Percentiles rank a stretch among this genome's conserved stretches.
Conservation (phyloP, 495 filamentous ascomycete genomes). For the Achaetomiella virescens region DNA sequence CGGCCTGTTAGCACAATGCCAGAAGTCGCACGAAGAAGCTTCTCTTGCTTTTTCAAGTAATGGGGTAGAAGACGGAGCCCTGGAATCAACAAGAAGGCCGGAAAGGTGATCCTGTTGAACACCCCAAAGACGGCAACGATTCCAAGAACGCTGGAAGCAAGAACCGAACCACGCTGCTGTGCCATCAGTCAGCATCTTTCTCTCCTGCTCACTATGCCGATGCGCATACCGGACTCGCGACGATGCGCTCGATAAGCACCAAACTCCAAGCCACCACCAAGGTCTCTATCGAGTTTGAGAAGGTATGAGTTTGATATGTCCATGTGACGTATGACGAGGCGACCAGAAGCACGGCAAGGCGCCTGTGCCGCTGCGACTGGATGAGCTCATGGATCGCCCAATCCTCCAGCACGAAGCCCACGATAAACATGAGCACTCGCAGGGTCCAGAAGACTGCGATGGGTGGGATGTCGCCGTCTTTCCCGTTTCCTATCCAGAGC, state of each 20-base stretch:
- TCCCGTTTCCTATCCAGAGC: conserved; percentile 63
- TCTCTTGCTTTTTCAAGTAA: conserved; percentile 68
- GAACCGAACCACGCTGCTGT: conserved; percentile 64
- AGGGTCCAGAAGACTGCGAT: conserved; percentile 81
- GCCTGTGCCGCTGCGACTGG: conserved; percentile 63
- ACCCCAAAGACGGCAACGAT: conserved; percentile 75
- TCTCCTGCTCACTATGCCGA: neutral
- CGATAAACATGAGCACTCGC: conserved; percentile 79
- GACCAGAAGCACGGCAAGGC: conserved; percentile 67
- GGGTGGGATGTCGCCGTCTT: conserved; percentile 55
- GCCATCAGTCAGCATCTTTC: conserved; percentile 6
- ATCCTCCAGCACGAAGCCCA: conserved; percentile 94
- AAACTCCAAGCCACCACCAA: conserved; percentile 85
- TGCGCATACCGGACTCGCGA: conserved; percentile 60
- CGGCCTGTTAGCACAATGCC: conserved; percentile 20
- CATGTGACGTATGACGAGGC: conserved; percentile 97
- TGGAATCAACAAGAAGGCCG: conserved; percentile 80
- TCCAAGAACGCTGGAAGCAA: conserved; percentile 69
- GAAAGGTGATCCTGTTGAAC: conserved; percentile 96
- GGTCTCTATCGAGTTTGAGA: conserved; percentile 96
- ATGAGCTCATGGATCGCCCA: conserved; percentile 93
- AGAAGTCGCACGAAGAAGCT: neutral
- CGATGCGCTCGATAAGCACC: conserved; percentile 80
- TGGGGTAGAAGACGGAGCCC: conserved; percentile 75
- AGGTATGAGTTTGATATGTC: conserved; percentile 98